Percentiles rank a stretch among this genome's conserved stretches.
These are phyloP conservation scores for Zostera marina DNA, from an alignment of 116 monocot species.

Conservation along the genomic window DNA sequence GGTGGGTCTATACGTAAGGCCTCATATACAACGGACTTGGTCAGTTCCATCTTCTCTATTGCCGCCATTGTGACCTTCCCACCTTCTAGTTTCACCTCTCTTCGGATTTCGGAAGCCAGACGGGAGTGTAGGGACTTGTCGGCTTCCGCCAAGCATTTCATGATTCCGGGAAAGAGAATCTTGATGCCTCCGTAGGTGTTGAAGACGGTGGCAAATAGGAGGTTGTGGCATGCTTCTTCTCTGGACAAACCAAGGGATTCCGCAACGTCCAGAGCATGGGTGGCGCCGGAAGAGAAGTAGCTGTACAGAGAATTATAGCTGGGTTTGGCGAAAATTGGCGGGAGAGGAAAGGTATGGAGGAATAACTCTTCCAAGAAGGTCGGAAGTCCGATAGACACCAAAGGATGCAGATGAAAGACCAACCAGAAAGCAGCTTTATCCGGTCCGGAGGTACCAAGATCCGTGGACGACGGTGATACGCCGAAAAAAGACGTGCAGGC, in stretches of 20 bases:
- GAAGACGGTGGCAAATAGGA: slow-evolving; percentile 45
- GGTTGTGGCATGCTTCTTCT: slow-evolving; percentile 47
- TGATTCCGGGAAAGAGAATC: slow-evolving; percentile 30
- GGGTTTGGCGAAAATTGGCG: slow-evolving; percentile 13
- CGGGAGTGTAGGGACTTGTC: slow-evolving; percentile 18
- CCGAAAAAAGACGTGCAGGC: slow-evolving; percentile 27
- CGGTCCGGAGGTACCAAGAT: slow-evolving; percentile 13
- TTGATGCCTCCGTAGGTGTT: slow-evolving; percentile 47
- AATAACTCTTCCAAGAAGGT: slow-evolving; percentile 38
- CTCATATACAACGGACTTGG: slow-evolving; percentile 60
- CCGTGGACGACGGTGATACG: slow-evolving; percentile 10
- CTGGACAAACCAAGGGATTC: slow-evolving; percentile 28
- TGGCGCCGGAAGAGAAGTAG: slow-evolving; percentile 25
- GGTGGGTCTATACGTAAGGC: slow-evolving; percentile 65
- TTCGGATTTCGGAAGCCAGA: slow-evolving; percentile 27
- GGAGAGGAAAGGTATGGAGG: slow-evolving; percentile 40
- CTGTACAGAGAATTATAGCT: slow-evolving; percentile 37
- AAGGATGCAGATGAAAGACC: slow-evolving; percentile 36
- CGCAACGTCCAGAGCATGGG: slow-evolving; percentile 12
- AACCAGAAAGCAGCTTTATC: slow-evolving; percentile 31
- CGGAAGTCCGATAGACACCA: slow-evolving; percentile 36
- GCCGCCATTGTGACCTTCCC: slow-evolving; percentile 31
- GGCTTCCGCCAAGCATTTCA: slow-evolving; percentile 21
- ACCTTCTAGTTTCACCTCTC: slow-evolving; percentile 18
- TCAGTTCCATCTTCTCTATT: slow-evolving; percentile 50